Evolutionary conservation across 2,329 filamentous ascomycete species (phyloP).

Genomic region (Cryphonectria radicalis): DNA sequence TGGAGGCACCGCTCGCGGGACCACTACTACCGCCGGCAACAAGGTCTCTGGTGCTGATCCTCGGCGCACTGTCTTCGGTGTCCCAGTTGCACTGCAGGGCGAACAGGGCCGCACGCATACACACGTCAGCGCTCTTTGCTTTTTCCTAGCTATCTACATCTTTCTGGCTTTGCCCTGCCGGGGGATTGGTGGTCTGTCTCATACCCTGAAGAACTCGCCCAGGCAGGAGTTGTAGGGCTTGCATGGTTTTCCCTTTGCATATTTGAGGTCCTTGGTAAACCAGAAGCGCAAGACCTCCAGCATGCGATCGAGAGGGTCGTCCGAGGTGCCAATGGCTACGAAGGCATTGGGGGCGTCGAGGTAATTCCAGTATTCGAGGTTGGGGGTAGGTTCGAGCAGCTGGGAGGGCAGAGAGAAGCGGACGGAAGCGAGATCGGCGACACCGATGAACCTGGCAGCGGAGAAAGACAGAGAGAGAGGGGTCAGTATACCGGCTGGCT

Average conservation of each 20-base stretch:
- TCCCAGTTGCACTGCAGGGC: slow-evolving; percentile 86
- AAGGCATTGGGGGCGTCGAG: slow-evolving; percentile 94
- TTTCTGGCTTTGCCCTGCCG: not conserved
- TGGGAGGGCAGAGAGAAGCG: slow-evolving; percentile 96
- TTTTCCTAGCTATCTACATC: not conserved
- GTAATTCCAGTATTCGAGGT: slow-evolving; percentile 99
- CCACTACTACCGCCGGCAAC: slow-evolving; percentile 38
- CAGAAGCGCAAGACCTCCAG: slow-evolving; percentile 93
- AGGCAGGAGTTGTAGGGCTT: slow-evolving; percentile 98
- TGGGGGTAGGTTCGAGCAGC: slow-evolving; percentile 92
- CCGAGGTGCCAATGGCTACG: slow-evolving; percentile 79
- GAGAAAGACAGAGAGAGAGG: not conserved
- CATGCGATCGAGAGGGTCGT: slow-evolving; percentile 91
- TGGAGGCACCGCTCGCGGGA: slow-evolving; percentile 51
- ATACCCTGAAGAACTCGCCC: slow-evolving; percentile 93
- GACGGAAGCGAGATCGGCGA: slow-evolving; percentile 91
- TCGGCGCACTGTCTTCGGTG: slow-evolving; percentile 76
- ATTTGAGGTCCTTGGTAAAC: slow-evolving; percentile 99
- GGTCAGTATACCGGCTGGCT: not conserved
- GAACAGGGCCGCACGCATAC: not conserved
- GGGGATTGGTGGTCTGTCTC: slow-evolving; percentile 37
- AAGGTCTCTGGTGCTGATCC: slow-evolving; percentile 58
- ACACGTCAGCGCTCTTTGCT: slow-evolving; percentile 17
- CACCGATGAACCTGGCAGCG: slow-evolving; percentile 81
- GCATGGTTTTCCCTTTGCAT: slow-evolving; percentile 97